phyloP scores from a whole-genome alignment of 2,329 filamentous ascomycete species.

The Trichoderma guizhouense region DNA sequence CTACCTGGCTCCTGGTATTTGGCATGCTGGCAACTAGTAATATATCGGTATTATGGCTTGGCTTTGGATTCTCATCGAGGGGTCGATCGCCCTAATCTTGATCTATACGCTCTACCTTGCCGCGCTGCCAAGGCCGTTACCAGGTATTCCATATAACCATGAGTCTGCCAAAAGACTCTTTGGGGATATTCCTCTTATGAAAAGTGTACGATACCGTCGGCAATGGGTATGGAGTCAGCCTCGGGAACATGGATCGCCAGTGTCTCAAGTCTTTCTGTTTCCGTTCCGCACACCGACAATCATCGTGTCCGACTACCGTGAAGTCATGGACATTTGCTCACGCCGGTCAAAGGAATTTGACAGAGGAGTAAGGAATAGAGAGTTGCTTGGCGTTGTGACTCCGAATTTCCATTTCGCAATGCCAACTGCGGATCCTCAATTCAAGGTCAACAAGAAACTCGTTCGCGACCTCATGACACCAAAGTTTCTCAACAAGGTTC shows the following conservation, averaged over 20 bases:
- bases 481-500: slow-evolving; percentile 32
- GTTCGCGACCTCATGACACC: slow-evolving; percentile 38
- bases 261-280: slow-evolving; percentile 35
- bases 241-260: slow-evolving; percentile 25
- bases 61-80: not conserved
- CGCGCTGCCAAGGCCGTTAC: slow-evolving; percentile 24
- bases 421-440: slow-evolving; percentile 31
- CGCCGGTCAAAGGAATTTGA: slow-evolving; percentile 35
- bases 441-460: slow-evolving; percentile 33
- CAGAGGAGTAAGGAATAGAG: slow-evolving; percentile 26
- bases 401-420: slow-evolving; percentile 35
- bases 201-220: slow-evolving; percentile 23
- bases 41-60: not conserved
- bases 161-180: slow-evolving; percentile 21
- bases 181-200: slow-evolving; percentile 25
- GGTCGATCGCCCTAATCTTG: not conserved
- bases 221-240: slow-evolving; percentile 29
- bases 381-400: slow-evolving; percentile 25
- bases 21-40: not conserved
- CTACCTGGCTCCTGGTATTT: not conserved
- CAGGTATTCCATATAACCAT: slow-evolving; percentile 29
- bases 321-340: slow-evolving; percentile 33
- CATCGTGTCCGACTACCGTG: slow-evolving; percentile 33
- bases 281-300: slow-evolving; percentile 32
- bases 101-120: slow-evolving; percentile 14